Evolutionary conservation across 345 rosid genomes (phyloP), one percentile per base, ranked within the genome.

Genomic region (Dipteronia sinensis): DNA sequence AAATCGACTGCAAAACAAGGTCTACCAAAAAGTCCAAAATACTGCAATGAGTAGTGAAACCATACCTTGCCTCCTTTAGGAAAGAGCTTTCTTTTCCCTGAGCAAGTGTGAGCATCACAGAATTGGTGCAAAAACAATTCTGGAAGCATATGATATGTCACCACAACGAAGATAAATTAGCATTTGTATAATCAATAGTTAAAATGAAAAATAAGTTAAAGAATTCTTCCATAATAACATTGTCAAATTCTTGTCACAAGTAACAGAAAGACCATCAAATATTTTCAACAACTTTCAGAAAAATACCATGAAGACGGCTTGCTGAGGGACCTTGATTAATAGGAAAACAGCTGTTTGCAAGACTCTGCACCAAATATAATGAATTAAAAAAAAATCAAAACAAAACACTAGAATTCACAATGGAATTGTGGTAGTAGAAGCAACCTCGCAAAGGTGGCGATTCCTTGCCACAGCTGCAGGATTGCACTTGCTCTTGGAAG

Each of bases 321-420:
- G 97, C 97, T 61, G 98, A 82, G 31, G 89, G 83, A 76, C 99
- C 92, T 69, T 80, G 95, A 84, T 76, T 88, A 71, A 88, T 79
- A 65, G 98, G 98, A 82, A 96, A 96, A 80, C 99, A 96, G 80
- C 82, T 88, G 84, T 94, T 89, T 27, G 99, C 99, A 82, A 94
- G 84, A 72, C 90, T 90, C 99, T 96, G 90, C 49, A 83, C 23
- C 72, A 20, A 77, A 71, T 71, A 81, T 34, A 61, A 71, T 13
- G 42, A n/a, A 78, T 6, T 16, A 58, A 53, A 31, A 71, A 40
- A 10, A 25, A 49, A 22, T 1, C 13, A 77, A 65, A 10, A 9
- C 22, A 79, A 70, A 59, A 66, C 15, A 66, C 49, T 71, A 44
- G 68, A 72, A 72, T 13, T 8, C 65, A 55, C 42, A 53, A 42